Evolutionary conservation across 768 basidiomycete genomes (phyloP).

Genomic region (Lactarius pseudohatsudake): DNA sequence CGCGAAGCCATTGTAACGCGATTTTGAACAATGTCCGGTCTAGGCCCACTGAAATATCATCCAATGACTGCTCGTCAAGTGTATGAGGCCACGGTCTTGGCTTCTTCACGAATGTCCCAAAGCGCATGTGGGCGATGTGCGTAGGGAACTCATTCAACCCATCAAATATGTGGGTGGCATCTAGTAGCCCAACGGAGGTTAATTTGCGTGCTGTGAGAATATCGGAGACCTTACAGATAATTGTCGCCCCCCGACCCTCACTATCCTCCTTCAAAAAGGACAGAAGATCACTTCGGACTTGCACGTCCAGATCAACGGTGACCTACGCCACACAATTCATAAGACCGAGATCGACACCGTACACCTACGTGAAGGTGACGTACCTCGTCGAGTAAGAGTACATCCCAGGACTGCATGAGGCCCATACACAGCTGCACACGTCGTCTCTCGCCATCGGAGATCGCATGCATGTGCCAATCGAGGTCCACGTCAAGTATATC

Average conservation of each 20-base stretch:
- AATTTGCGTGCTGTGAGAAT: not conserved
- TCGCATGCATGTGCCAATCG: conserved; percentile 94
- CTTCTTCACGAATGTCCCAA: conserved; percentile 68
- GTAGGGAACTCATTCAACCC: conserved; percentile 91
- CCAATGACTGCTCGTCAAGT: conserved; percentile 19
- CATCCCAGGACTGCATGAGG: conserved; percentile 92
- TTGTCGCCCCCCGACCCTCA: conserved; percentile 75
- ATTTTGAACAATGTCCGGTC: conserved; percentile 58
- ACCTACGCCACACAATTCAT: conserved; percentile 51
- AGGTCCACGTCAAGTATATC: conserved; percentile 94
- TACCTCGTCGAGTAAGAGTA: conserved; percentile 93
- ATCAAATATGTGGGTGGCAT: conserved; percentile 97
- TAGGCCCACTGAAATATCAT: conserved; percentile 30
- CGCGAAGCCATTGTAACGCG: conserved; percentile 84
- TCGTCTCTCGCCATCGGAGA: conserved; percentile 95
- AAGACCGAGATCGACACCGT: not conserved
- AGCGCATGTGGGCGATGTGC: conserved; percentile 87
- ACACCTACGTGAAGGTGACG: conserved; percentile 16
- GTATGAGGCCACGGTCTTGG: conserved; percentile 72
- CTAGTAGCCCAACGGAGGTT: conserved; percentile 45
- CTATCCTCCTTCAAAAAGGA: conserved; percentile 84
- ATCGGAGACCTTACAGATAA: conserved; percentile 63
- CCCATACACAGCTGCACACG: conserved; percentile 94
- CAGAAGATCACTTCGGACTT: conserved; percentile 90
- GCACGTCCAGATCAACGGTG: conserved; percentile 95